Base-by-base conservation (phyloP, 768 basidiomycete species). In the Chalciporus sphaerocephalus region DNA sequence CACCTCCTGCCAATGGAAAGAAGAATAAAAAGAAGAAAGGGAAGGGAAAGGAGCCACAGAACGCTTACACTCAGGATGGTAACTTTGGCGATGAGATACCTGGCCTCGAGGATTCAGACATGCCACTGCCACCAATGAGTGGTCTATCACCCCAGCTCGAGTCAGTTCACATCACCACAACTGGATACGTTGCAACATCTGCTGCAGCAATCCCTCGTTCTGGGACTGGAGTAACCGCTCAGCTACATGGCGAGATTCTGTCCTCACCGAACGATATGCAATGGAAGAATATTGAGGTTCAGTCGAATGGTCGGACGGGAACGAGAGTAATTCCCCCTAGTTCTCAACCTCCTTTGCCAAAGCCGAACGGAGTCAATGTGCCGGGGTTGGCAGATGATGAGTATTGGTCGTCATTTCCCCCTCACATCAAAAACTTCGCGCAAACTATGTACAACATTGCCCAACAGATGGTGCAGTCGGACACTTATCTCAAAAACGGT, bases 351-450 rank as follows among this genome's bases (percentile, higher is more conserved):
- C 49, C 57, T 1, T 47, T 65, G 0, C 50, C 54, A 21, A 67
- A 51, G 49, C 39, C 43, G 9, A 58, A 65, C 25, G 65, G 58
- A 38, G 18, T 46, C 17, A 55, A 50, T 34, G 55, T 54, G 8
- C 38, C 51, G 15, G 37, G 44, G 41, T 37, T 65, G 13, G 68
- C 72, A 39, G 81, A 81, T 51, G 80, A 83, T 52, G 80, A 80
- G 38, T 85, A 85, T 59, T 84, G 83, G 85, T 75, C 79, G 38
- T 75, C 78, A 30, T 72, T 87, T 36, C 84, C 85, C 28, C 74
- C 78, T 18, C 80, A 85, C 55, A 74, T 85, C 48, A 76, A 81
- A 58, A 80, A 75, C 51, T 86, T 86, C 62, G 83, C 79, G 46
- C 72, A 77, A 66, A 76, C 79, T 7, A 81, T 84, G 80, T 81